Evolutionary conservation across 768 basidiomycete species (phyloP), one percentile per base, ranked within the genome.

Genomic region (Naganishia vishniacii): DNA sequence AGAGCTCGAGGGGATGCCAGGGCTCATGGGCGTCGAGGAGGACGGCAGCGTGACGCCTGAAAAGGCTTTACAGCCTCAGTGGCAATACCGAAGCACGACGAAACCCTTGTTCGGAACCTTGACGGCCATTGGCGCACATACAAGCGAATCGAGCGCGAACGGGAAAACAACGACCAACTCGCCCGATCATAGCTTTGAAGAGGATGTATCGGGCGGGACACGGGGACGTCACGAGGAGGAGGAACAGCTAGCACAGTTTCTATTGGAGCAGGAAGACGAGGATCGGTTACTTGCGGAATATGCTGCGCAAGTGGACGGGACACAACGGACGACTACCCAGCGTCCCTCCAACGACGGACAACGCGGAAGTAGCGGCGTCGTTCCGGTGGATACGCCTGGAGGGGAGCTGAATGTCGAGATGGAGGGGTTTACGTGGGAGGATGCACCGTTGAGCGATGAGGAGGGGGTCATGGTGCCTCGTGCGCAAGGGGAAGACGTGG

Each of bases 341-440:
- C n/a, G n/a, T n/a, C n/a, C n/a, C n/a, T n/a, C n/a, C n/a, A n/a
- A n/a, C n/a, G n/a, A n/a, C n/a, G n/a, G n/a, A n/a, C n/a, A n/a
- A 28, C 32, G 31, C 2, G 12, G 29, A 12, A 20, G 59, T n/a
- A n/a, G 32, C 18, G 32, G 7, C n/a, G 28, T 9, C 23, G 34
- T 7, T 16, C 15, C 29, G 53, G 48, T 15, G 42, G 31, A 64
- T 56, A 56, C 53, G 16, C 53, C 53, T 8, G 53, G 53, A 1
- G 46, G 26, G 12, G 47, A 47, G 23, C 26, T 41, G 40, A 34
- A 42, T 26, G 31, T 51, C 4, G 34, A 51, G 40, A 28, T 63
- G 48, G 48, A 63, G 25, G 62, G 62, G n/a, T 63, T 63, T 32
- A 63, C 62, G 48, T 63, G 62, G 62, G 62, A 63, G 28, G 62